These are phyloP conservation scores for Acmispon strigosus DNA, from an alignment of 306 rosid genomes.

Conservation along the genomic window DNA sequence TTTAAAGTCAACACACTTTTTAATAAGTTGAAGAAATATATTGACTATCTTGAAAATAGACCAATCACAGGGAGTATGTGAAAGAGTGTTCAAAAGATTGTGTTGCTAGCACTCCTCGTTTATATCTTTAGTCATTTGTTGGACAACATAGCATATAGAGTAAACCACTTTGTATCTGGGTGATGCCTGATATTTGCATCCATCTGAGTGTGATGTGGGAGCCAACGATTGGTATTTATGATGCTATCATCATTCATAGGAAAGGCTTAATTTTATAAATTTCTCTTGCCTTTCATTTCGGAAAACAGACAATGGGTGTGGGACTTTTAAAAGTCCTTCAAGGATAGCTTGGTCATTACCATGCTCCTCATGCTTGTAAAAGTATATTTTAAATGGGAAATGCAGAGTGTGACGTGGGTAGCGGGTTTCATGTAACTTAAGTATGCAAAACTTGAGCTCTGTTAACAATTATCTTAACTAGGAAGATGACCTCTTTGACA, in stretches of 20 bases:
- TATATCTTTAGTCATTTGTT: neutral
- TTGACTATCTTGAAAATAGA: no score
- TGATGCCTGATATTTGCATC: neutral
- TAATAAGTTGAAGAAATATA: no score
- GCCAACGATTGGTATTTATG: neutral
- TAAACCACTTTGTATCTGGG: neutral
- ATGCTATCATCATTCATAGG: neutral
- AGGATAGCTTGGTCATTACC: neutral
- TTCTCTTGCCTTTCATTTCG: neutral
- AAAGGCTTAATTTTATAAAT: neutral
- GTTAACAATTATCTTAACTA: neutral
- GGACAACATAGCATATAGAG: neutral
- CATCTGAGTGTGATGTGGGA: neutral
- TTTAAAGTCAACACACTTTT: no score
- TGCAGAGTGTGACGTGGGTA: neutral
- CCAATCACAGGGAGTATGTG: no score
- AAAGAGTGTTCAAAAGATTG: no score
- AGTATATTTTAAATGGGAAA: neutral
- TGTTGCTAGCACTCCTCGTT: no score
- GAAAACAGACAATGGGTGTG: neutral
- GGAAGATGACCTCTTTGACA: neutral
- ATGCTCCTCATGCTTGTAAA: neutral
- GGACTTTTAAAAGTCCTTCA: neutral
- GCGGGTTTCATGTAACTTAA: neutral
- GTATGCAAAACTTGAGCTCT: neutral